phyloP scores from a whole-genome alignment of 208 protist genomes.

The Crithidia sp. region DNA sequence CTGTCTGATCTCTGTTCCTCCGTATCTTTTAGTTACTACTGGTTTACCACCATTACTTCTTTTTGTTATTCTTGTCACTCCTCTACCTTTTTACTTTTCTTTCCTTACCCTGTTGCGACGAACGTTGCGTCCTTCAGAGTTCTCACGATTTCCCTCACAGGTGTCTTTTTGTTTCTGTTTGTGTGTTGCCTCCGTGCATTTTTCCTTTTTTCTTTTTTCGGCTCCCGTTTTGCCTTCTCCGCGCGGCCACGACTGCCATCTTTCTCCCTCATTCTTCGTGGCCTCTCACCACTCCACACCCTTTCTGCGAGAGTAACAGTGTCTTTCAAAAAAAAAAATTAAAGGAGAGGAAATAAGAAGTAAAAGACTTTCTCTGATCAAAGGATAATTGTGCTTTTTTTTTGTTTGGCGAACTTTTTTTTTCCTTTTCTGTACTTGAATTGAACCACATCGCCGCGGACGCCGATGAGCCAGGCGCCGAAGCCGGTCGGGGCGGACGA shows the following conservation, averaged over 20 bases:
- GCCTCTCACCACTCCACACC: too few relatives aligned
- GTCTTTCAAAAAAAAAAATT: too few relatives aligned
- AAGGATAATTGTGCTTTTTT: background rate
- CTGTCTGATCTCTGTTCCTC: background rate
- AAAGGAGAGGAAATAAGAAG: too few relatives aligned
- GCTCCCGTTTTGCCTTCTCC: conserved; percentile 5
- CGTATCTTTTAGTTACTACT: background rate
- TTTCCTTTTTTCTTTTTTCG: conserved; percentile 20
- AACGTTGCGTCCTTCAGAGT: background rate
- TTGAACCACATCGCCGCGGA: conserved; percentile 5
- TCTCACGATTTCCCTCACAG: background rate
- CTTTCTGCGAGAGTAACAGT: too few relatives aligned
- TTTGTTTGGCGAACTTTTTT: background rate
- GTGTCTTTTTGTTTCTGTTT: conserved; percentile 17
- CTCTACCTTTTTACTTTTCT: conserved; percentile 7
- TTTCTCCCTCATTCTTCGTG: too few relatives aligned
- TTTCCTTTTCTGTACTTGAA: conserved; percentile 4
- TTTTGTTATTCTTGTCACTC: background rate
- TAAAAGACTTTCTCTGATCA: too few relatives aligned
- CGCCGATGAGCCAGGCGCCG: background rate
- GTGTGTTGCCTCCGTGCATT: background rate
- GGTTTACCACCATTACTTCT: background rate
- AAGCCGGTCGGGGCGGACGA: conserved; percentile 3
- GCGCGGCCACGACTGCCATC: too few relatives aligned
- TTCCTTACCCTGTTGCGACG: background rate